phyloP scores from a whole-genome alignment of 2,329 filamentous ascomycete species.

The Mariannaea elegans region DNA sequence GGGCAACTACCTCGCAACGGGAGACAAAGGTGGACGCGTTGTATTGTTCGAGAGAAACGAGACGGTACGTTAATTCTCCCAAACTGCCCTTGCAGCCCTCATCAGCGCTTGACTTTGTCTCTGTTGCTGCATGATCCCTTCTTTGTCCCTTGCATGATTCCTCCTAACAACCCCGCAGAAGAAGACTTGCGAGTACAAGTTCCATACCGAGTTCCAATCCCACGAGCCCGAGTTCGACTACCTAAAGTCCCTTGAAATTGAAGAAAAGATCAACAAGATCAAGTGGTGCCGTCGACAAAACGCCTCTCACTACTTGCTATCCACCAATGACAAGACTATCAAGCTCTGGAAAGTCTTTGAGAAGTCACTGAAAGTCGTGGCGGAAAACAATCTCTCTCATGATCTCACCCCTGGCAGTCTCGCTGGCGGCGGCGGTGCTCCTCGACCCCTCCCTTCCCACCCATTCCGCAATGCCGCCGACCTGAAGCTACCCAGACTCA shows the following conservation, averaged over 20 bases:
- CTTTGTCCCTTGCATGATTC: slow-evolving; percentile 32
- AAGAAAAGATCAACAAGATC: slow-evolving; percentile 99
- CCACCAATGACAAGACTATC: slow-evolving; percentile 99
- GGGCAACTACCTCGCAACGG: slow-evolving; percentile 88
- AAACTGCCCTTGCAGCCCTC: neutral
- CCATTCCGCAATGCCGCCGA: slow-evolving; percentile 83
- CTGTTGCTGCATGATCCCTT: slow-evolving; percentile 36
- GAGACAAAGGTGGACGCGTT: slow-evolving; percentile 86
- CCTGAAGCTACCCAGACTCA: slow-evolving; percentile 93
- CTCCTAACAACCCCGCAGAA: slow-evolving; percentile 67
- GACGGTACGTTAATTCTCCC: slow-evolving; percentile 70
- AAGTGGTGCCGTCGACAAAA: slow-evolving; percentile 99
- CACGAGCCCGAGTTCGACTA: slow-evolving; percentile 99
- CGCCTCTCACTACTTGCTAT: slow-evolving; percentile 96
- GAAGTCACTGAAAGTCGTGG: slow-evolving; percentile 98
- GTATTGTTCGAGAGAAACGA: slow-evolving; percentile 94
- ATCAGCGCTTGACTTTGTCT: neutral
- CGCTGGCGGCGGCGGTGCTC: slow-evolving; percentile 79
- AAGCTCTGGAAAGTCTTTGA: slow-evolving; percentile 99
- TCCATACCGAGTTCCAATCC: slow-evolving; percentile 99
- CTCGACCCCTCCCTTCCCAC: slow-evolving; percentile 72
- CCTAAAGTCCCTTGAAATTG: slow-evolving; percentile 97
- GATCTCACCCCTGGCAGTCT: slow-evolving; percentile 83
- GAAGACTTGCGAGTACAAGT: slow-evolving; percentile 99
- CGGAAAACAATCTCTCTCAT: slow-evolving; percentile 97